phyloP scores from a whole-genome alignment of 495 filamentous ascomycete genomes.

The Pseudomonodictys pantanalensis region DNA sequence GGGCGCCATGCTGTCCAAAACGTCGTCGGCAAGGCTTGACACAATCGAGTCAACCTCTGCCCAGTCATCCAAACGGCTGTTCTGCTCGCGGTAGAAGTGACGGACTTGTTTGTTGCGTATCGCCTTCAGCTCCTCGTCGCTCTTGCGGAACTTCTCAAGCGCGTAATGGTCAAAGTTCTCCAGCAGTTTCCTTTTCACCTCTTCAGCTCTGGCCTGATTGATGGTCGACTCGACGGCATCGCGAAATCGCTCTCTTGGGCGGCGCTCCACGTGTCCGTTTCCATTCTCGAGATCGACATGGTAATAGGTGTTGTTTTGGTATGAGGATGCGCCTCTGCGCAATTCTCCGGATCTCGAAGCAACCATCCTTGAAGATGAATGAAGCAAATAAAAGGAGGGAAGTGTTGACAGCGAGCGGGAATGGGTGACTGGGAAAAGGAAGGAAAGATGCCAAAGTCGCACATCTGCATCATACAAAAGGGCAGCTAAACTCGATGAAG shows the following conservation, averaged over 20 bases:
- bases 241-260: slow-evolving; percentile 5
- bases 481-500: no score
- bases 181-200: slow-evolving; percentile 48
- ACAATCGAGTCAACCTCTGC: slow-evolving; percentile 53
- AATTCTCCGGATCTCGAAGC: no score
- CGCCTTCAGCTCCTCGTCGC: slow-evolving; percentile 45
- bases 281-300: slow-evolving; percentile 21
- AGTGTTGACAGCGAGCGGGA: no score
- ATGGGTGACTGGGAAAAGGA: no score
- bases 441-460: no score
- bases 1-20: slow-evolving; percentile 53
- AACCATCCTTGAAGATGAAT: no score
- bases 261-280: not conserved
- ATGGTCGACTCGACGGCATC: slow-evolving; percentile 21
- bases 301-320: no score
- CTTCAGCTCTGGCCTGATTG: slow-evolving; percentile 41
- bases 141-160: slow-evolving; percentile 47
- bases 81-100: slow-evolving; percentile 50
- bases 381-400: no score
- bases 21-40: slow-evolving; percentile 50
- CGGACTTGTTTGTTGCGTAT: slow-evolving; percentile 51
- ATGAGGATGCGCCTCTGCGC: no score
- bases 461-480: no score
- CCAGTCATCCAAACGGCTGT: slow-evolving; percentile 52
- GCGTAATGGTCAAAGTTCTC: slow-evolving; percentile 44